Evolutionary conservation across 257 asterid species (phyloP).

Genomic region (Gentiana dahurica): DNA sequence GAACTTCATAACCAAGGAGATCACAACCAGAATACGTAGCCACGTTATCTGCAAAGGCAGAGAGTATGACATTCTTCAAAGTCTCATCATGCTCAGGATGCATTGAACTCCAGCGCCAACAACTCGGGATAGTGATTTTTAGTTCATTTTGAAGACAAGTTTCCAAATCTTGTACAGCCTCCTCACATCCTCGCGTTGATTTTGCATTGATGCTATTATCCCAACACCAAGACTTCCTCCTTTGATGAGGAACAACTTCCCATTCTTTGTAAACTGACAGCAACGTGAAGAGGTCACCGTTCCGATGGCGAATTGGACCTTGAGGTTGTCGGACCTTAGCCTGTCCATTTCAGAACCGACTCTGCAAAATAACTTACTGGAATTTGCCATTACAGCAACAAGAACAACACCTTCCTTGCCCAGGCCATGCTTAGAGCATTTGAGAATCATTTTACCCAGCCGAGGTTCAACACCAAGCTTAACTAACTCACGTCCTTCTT

Average conservation of each 20-base stretch:
- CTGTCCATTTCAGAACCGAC: conserved; percentile 63
- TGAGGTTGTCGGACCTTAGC: conserved; percentile 64
- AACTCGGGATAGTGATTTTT: conserved; percentile 49
- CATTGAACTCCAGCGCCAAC: conserved; percentile 66
- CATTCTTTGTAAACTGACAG: conserved; percentile 82
- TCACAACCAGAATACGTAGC: conserved; percentile 93
- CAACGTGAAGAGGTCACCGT: conserved; percentile 87
- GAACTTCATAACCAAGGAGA: conserved; percentile 88
- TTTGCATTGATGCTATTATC: conserved; percentile 88
- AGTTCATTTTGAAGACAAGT: conserved; percentile 63
- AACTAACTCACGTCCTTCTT: conserved; percentile 55
- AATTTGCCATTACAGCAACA: conserved; percentile 89
- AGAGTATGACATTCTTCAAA: conserved; percentile 51
- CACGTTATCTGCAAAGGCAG: conserved; percentile 75
- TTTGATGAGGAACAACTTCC: conserved; percentile 47
- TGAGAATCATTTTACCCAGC: conserved; percentile 71
- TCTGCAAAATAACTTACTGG: conserved; percentile 85
- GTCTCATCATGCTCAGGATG: conserved; percentile 34
- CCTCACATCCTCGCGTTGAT: conserved; percentile 82
- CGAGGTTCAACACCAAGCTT: conserved; percentile 94
- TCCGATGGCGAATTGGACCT: conserved; percentile 83
- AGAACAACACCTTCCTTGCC: conserved; percentile 88
- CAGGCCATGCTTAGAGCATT: conserved; percentile 42
- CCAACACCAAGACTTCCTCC: conserved; percentile 82
- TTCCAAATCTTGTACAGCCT: conserved; percentile 66